Conservation (phyloP, 257 asterid genomes). For the Verbena officinalis region DNA sequence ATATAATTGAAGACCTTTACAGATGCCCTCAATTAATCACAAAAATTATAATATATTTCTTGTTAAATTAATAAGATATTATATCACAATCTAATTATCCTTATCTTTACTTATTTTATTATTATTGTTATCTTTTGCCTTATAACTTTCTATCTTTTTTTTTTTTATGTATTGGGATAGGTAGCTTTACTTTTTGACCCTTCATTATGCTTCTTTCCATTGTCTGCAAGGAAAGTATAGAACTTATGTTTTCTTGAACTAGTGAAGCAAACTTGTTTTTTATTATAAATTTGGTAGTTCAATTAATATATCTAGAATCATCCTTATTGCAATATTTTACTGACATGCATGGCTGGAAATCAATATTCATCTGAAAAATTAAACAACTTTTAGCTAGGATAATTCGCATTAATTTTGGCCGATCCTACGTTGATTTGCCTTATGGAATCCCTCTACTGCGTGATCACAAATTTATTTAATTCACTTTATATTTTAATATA, state of each 20-base stretch:
- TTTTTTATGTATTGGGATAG: no score
- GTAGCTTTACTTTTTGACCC: not conserved
- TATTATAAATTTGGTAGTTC: not conserved
- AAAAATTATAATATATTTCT: no score
- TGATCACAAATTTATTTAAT: not conserved
- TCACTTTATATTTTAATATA: no score
- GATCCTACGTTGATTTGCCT: not conserved
- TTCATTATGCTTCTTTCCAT: constrained; percentile 24
- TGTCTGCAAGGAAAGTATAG: constrained; percentile 32
- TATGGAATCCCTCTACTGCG: not conserved
- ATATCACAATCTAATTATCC: no score
- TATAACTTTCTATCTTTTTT: no score
- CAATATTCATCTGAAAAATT: no score
- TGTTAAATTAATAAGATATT: no score
- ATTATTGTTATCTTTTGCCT: no score
- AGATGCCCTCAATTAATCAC: no score
- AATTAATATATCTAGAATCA: not conserved
- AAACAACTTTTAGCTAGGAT: not conserved
- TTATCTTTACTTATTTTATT: no score
- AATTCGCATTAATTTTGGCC: no score
- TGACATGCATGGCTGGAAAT: not conserved
- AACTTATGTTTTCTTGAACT: not conserved
- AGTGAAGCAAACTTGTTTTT: not conserved
- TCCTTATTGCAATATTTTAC: not conserved
- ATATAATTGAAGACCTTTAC: no score